Conservation (phyloP, 169 alveolate genomes). For the Eimeria praecox region DNA sequence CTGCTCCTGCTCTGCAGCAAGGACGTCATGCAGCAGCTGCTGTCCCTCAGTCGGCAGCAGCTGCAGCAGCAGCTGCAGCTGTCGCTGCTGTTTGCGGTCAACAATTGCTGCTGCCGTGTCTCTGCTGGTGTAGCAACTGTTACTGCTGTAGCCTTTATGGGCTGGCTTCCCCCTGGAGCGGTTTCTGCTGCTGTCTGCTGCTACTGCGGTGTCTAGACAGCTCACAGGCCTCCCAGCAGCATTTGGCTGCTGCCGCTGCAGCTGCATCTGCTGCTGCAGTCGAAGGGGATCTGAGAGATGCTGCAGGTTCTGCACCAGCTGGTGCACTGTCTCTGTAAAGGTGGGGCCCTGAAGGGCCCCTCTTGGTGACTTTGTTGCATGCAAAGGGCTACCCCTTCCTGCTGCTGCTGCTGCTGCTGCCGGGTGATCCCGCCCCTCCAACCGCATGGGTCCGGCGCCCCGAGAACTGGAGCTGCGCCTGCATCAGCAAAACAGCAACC, state of each 20-base stretch:
- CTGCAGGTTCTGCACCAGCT: constrained; percentile 3
- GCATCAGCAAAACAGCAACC: constrained; percentile 4
- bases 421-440: neutral
- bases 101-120: neutral
- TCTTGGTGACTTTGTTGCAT: neutral
- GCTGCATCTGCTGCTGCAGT: constrained; percentile 26
- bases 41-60: constrained; percentile 73
- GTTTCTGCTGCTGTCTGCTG: neutral
- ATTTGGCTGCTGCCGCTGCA: neutral
- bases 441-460: neutral
- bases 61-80: constrained; percentile 66
- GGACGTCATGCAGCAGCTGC: constrained; percentile 56
- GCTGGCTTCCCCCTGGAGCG: neutral
- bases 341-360: constrained; percentile 30
- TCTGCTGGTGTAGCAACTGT: constrained; percentile 9
- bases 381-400: neutral
- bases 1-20: constrained; percentile 53
- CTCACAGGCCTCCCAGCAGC: neutral
- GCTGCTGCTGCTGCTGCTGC: constrained; percentile 5
- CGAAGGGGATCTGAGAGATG: constrained; percentile 18
- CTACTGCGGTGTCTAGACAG: neutral
- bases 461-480: constrained; percentile 33
- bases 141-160: neutral
- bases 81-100: neutral
- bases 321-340: constrained; percentile 55